Base-by-base conservation (phyloP, 139 green algal species). In the Haematococcus lacustris region DNA sequence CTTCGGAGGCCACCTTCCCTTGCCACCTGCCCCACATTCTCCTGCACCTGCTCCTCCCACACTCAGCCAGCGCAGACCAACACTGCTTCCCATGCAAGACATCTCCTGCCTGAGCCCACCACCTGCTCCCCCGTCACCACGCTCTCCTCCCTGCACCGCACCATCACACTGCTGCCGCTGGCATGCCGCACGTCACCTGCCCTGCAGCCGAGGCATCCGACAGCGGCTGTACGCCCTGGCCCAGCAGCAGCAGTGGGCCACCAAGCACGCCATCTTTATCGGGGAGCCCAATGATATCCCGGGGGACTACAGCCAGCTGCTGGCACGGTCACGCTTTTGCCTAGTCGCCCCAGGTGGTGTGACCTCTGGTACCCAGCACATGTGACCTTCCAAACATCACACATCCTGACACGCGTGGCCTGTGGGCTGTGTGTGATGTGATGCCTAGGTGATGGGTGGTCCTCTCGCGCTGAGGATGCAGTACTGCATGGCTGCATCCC, bases 401-500 rank as follows among this genome's bases (percentile, higher is more conserved):
- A 53, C 43, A 17, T 9, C 17, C 17, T 28, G 43, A 17, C 17
- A 28, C 17, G 9, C 9, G 9, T 53, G 9, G 43, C 9, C 43
- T 53, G 43, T 53, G 43, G 43, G 43, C 43, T 17, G 43, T 17
- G 17, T 9, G 43, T 53, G 43, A 53, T 62, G 51, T 62, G 51
- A 28, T 3, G 3, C 33, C 38, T 73, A 62, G 81, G 81, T 26
- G 83, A 92, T 38, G 87, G 87, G n/a, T 91, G 75, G 66, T 71
- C 47, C 0, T 63, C 71, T 1, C 61, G 83, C 0, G 85, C 84
- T 37, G 87, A 87, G 35, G 87, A 92, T 51, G 81, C 85, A 0
- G 77, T 89, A 0, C 74, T 90, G 63, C 85, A 92, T 57, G 87
- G 87, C 50, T 92, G 87, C 80, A 80, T 92, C 66, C 87, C 87